These are phyloP conservation scores for Zelonia costaricensis DNA, from an alignment of 208 protist genomes.

Conservation along the genomic window DNA sequence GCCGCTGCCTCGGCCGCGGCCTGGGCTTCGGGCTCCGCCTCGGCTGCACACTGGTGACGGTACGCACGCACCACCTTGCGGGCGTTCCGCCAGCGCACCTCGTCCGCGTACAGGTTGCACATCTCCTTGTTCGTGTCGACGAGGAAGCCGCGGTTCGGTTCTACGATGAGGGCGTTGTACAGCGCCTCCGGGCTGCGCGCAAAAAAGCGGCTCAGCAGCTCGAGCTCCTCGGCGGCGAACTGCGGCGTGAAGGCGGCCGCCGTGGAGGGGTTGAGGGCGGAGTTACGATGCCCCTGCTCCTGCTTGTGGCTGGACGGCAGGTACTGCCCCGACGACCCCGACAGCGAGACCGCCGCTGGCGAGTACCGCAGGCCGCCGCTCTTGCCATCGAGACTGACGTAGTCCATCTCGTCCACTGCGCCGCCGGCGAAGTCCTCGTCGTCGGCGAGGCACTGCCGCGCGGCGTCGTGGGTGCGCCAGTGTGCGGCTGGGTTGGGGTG, in stretches of 20 bases:
- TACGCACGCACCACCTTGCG: constrained; percentile 33
- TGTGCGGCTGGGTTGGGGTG: constrained; percentile 30
- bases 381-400: background rate
- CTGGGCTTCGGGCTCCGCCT: background rate
- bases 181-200: constrained; percentile 31
- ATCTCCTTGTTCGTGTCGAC: constrained; percentile 68
- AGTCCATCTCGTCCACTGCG: background rate
- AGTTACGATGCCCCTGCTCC: too few relatives aligned
- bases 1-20: background rate
- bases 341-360: background rate
- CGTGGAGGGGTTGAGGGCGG: background rate
- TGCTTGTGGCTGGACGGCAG: background rate
- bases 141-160: constrained; percentile 32
- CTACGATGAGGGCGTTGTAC: constrained; percentile 35
- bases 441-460: constrained; percentile 5
- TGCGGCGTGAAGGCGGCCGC: constrained; percentile 1
- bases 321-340: background rate
- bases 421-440: background rate
- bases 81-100: constrained; percentile 39
- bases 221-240: constrained; percentile 19
- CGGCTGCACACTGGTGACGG: constrained; percentile 30
- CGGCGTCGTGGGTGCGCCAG: constrained; percentile 31
- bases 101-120: constrained; percentile 42
- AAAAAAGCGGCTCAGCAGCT: constrained; percentile 25
- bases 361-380: background rate